A percentile compares a stretch with the other conserved stretches of the same genome.
These are phyloP conservation scores for Sporothrix sp. DNA, from an alignment of 2,329 filamentous ascomycete genomes.

Conservation along the genomic window DNA sequence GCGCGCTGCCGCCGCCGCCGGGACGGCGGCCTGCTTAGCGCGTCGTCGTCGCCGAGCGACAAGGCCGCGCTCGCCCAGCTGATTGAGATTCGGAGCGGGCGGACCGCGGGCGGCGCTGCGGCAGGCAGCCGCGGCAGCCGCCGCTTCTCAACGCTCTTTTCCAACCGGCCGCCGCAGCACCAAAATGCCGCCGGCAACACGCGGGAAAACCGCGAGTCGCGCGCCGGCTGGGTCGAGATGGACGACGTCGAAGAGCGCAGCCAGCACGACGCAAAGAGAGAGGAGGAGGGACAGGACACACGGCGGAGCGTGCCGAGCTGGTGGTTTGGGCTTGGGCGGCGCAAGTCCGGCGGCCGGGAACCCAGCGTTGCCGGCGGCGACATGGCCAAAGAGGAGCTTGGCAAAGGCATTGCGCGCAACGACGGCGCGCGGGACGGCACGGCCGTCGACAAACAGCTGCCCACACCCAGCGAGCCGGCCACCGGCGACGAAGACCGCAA, in stretches of 20 bases:
- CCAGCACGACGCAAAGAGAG: too few species aligned
- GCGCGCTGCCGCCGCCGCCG: neutral
- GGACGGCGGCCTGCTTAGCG: neutral
- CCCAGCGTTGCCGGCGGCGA: neutral
- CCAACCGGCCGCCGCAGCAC: neutral
- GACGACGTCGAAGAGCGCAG: neutral
- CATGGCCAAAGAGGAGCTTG: too few species aligned
- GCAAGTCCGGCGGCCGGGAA: neutral
- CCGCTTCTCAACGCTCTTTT: constrained; percentile 1
- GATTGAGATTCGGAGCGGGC: neutral
- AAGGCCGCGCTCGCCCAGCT: neutral
- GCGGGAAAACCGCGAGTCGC: neutral
- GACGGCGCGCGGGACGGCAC: too few species aligned
- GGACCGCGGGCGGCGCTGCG: neutral
- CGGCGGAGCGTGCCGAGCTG: neutral
- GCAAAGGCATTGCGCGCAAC: too few species aligned
- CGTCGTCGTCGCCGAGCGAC: neutral
- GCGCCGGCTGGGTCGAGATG: constrained; percentile 10
- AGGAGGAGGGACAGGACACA: neutral
- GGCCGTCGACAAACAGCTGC: too few species aligned
- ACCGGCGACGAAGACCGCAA: constrained; percentile 16
- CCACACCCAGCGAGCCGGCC: constrained; percentile 17
- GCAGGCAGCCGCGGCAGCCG: neutral
- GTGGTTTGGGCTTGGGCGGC: neutral
- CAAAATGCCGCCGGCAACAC: neutral